Conservation (phyloP, 495 filamentous ascomycete species). For the Chaetomium cochliodes region DNA sequence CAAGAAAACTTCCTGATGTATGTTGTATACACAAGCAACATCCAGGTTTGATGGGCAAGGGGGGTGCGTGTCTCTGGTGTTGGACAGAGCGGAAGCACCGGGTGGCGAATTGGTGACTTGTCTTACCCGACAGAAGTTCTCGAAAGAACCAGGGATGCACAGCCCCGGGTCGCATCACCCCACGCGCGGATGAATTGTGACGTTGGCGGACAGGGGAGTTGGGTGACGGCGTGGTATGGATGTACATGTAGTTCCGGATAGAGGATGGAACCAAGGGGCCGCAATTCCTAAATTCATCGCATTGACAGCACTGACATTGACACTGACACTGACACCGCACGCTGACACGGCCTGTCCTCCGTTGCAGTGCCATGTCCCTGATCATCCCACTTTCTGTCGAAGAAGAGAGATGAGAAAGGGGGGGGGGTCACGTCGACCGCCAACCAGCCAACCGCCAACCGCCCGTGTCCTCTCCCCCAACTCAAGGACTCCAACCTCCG, state of each 20-base stretch:
- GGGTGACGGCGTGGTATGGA: not conserved
- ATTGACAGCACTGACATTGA: too few relatives aligned
- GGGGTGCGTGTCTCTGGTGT: not conserved
- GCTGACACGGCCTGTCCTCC: not conserved
- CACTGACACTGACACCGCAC: too few relatives aligned
- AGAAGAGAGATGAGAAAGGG: too few relatives aligned
- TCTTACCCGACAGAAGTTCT: constrained; percentile 1
- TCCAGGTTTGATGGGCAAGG: not conserved
- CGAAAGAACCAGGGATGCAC: not conserved
- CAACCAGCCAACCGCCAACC: constrained; percentile 13
- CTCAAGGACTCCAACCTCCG: not conserved
- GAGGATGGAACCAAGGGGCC: too few relatives aligned
- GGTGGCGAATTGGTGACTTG: not conserved
- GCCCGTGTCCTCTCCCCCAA: not conserved
- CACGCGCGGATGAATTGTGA: constrained; percentile 4
- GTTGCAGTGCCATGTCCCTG: not conserved
- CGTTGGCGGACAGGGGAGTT: not conserved
- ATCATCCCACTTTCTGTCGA: not conserved
- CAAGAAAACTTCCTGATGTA: not conserved
- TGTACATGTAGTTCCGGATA: too few relatives aligned
- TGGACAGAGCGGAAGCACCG: not conserved
- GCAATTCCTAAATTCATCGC: too few relatives aligned
- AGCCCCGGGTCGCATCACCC: constrained; percentile 3
- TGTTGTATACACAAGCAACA: not conserved
- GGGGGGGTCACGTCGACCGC: not conserved